Evolutionary conservation across 1,139 yeast genomes (phyloP).

Genomic region (Blastobotrys raffinosifermentans): DNA sequence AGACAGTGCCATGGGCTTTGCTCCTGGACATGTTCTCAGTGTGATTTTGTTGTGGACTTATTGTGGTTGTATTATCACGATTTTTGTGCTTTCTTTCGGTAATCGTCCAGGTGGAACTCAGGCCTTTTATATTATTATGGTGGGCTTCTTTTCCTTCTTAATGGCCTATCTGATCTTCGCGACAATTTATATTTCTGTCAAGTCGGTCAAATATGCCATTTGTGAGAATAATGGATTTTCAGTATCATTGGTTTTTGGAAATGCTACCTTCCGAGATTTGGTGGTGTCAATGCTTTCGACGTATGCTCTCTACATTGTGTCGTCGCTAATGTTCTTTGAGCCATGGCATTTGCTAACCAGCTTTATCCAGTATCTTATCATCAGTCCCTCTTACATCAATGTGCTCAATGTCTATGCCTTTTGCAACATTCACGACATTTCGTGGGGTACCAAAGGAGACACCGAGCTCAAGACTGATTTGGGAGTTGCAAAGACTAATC

Average conservation of each 20-base stretch:
- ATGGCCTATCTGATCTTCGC: slow-evolving; percentile 94
- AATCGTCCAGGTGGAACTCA: slow-evolving; percentile 93
- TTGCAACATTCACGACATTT: slow-evolving; percentile 79
- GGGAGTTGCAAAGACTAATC: slow-evolving; percentile 60
- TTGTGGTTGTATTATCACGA: slow-evolving; percentile 79
- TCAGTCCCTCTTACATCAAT: slow-evolving; percentile 73
- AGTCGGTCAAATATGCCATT: slow-evolving; percentile 48
- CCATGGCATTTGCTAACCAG: slow-evolving; percentile 78
- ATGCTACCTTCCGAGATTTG: slow-evolving; percentile 71
- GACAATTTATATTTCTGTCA: slow-evolving; percentile 74
- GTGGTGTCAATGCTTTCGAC: slow-evolving; percentile 84
- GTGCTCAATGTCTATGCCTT: slow-evolving; percentile 77
- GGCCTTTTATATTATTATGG: slow-evolving; percentile 73
- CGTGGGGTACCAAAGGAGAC: slow-evolving; percentile 85
- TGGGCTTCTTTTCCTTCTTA: slow-evolving; percentile 78
- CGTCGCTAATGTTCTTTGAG: slow-evolving; percentile 68
- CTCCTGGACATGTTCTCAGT: slow-evolving; percentile 72
- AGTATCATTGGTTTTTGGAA: slow-evolving; percentile 48
- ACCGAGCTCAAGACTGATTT: slow-evolving; percentile 54
- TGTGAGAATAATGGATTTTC: slow-evolving; percentile 40
- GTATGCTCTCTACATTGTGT: slow-evolving; percentile 69
- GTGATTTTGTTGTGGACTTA: slow-evolving; percentile 87
- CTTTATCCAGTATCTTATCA: slow-evolving; percentile 60
- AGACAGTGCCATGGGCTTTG: slow-evolving; percentile 45
- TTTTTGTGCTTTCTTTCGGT: slow-evolving; percentile 88